phyloP scores from a whole-genome alignment of 306 rosid genomes.

The Pterocarpus macrocarpus region DNA sequence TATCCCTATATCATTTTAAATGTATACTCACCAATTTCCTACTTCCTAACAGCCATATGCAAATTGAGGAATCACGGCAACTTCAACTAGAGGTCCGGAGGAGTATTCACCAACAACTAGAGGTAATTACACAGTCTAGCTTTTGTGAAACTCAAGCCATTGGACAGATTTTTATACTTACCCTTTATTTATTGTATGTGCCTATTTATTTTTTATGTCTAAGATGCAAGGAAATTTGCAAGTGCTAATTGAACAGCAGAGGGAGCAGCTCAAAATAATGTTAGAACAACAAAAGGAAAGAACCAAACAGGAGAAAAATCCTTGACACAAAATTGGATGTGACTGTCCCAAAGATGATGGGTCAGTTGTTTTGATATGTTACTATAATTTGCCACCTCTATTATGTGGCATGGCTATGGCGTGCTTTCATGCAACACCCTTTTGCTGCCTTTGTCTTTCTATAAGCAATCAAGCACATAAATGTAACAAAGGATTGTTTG shows the following conservation, averaged over 20 bases:
- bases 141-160: neutral
- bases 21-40: neutral
- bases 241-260: slow-evolving; percentile 47
- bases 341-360: slow-evolving; percentile 33
- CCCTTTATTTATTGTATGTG: neutral
- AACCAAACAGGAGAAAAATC: slow-evolving; percentile 33
- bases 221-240: slow-evolving; percentile 58
- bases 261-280: slow-evolving; percentile 48
- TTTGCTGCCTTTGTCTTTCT: neutral
- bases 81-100: slow-evolving; percentile 55
- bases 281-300: slow-evolving; percentile 37
- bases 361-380: neutral
- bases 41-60: slow-evolving; percentile 44
- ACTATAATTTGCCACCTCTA: neutral
- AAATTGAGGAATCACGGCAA: slow-evolving; percentile 55
- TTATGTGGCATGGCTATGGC: slow-evolving; percentile 9
- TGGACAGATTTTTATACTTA: neutral
- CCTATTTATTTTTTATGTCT: neutral
- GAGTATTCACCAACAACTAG: slow-evolving; percentile 53
- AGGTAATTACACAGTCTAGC: slow-evolving; percentile 39
- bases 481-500: neutral
- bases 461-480: slow-evolving; percentile 22
- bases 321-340: neutral
- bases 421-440: slow-evolving; percentile 2
- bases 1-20: neutral